Evolutionary conservation across 2,329 filamentous ascomycete species (phyloP).

Genomic region (Colletotrichum graminicola): DNA sequence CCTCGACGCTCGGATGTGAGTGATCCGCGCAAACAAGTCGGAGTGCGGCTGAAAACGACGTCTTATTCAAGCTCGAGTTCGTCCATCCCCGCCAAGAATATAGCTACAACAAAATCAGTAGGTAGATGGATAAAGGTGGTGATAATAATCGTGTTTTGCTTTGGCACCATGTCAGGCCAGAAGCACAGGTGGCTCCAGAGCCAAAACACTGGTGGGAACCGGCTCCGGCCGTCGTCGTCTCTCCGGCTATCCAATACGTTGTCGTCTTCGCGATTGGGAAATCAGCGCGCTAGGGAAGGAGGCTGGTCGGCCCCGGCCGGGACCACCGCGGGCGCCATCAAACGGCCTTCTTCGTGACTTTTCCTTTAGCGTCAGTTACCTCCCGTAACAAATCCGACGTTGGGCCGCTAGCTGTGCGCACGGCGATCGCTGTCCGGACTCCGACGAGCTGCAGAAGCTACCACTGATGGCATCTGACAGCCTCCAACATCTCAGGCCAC

Average conservation of each 20-base stretch:
- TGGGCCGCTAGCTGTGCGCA: background rate
- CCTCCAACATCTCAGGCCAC: constrained; percentile 1
- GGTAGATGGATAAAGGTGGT: background rate
- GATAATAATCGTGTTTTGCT: background rate
- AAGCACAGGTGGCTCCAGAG: background rate
- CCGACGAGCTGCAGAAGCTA: constrained; percentile 9
- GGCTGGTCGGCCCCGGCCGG: background rate
- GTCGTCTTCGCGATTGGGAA: background rate
- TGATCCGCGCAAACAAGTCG: constrained; percentile 22
- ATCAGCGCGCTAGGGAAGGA: background rate
- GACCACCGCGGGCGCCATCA: background rate
- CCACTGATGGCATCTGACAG: constrained; percentile 21
- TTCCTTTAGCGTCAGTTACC: background rate
- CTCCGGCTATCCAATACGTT: background rate
- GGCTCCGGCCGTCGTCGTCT: background rate
- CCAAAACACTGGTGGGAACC: constrained; percentile 5
- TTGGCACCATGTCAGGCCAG: constrained; percentile 7
- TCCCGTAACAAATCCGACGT: background rate
- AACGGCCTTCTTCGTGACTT: constrained; percentile 1
- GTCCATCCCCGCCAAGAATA: constrained; percentile 14
- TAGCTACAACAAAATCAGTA: background rate
- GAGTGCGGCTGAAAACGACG: background rate
- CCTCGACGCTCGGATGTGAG: constrained; percentile 26
- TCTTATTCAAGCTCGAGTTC: constrained; percentile 25
- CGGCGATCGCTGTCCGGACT: background rate